Conservation (phyloP, 306 rosid species). For the Rosa persica region DNA sequence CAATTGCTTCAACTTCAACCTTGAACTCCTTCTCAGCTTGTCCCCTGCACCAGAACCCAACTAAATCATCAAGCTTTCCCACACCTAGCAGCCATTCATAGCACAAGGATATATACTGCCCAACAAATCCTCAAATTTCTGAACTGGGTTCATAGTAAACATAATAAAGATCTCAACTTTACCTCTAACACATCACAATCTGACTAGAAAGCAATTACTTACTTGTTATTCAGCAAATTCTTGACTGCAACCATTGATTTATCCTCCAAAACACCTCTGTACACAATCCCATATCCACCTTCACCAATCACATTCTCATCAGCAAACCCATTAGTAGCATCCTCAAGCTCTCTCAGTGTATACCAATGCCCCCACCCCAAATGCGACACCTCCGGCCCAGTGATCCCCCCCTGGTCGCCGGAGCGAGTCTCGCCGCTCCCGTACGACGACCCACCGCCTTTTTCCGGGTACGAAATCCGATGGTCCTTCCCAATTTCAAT, state of each 20-base stretch:
- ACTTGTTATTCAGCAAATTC: conserved; percentile 64
- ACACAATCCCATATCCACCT: conserved; percentile 70
- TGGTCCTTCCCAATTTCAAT: conserved; percentile 63
- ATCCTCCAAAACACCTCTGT: conserved; percentile 52
- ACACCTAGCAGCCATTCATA: background rate
- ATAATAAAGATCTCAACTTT: background rate
- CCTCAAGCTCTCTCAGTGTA: conserved; percentile 62
- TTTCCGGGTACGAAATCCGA: conserved; percentile 61
- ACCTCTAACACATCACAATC: background rate
- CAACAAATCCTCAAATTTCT: background rate
- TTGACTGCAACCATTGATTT: conserved; percentile 47
- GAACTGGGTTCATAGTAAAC: conserved; percentile 10
- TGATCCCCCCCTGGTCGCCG: conserved; percentile 41
- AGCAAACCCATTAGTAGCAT: conserved; percentile 49
- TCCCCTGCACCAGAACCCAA: conserved; percentile 37
- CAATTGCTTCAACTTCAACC: conserved; percentile 72
- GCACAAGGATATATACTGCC: too few species aligned
- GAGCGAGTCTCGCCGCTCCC: conserved; percentile 52
- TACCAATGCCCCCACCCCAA: conserved; percentile 74
- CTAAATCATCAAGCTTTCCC: conserved; percentile 11
- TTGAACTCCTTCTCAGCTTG: conserved; percentile 71
- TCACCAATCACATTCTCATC: conserved; percentile 68
- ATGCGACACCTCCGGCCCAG: conserved; percentile 60
- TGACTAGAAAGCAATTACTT: background rate
- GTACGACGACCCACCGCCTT: conserved; percentile 44